Base-by-base conservation (phyloP, 2,329 filamentous ascomycete species). In the Fusarium dlaminii region DNA sequence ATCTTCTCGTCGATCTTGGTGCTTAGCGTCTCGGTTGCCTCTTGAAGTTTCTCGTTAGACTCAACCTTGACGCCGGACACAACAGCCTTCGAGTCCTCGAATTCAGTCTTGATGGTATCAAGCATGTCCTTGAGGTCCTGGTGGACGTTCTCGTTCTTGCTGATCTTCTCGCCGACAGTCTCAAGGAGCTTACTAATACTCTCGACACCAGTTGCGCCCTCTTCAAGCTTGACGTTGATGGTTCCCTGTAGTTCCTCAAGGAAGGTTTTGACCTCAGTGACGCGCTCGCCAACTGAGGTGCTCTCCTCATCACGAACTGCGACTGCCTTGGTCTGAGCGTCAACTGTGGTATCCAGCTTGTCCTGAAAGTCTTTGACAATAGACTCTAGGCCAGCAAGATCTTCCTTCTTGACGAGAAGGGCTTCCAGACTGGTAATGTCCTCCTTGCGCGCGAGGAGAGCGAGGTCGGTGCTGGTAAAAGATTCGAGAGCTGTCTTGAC, bases 231-330 rank as follows among this genome's bases (percentile, higher is more conserved):
- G 55, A 87, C 88, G 80, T 93, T 92, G 51, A 98, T 86, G 46
- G 94, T 89, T 39, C 91, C 90, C 68, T 94, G 94, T 76, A 98
- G 90, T 59, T 94, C 93, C 64, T 93, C 91, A 3, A 98, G 86
- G 77, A 94, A 90, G 1, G 85, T 84, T 84, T 94, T 96, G 79
- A 97, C 91, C 76, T 95, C 94, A 4, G 89, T 88, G 22, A 98
- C 92, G 64, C 92, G 92, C 68, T 96, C 92, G 20, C 92, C 88
- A 30, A 98, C 90, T 20, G 91, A 91, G 29, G 92, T 91, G 61
- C 94, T 94, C 81, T 98, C 96, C 49, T 92, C 89, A 79, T 96
- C 94, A 32, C 94, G 92, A 67, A 96, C 92, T 60, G 96, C 94
- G 51, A 96, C 92, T 2, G 93, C 92, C 82, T 94, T 94, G 5